Conservation (phyloP, 768 basidiomycete species). For the Lactifluus hygrophoroides region DNA sequence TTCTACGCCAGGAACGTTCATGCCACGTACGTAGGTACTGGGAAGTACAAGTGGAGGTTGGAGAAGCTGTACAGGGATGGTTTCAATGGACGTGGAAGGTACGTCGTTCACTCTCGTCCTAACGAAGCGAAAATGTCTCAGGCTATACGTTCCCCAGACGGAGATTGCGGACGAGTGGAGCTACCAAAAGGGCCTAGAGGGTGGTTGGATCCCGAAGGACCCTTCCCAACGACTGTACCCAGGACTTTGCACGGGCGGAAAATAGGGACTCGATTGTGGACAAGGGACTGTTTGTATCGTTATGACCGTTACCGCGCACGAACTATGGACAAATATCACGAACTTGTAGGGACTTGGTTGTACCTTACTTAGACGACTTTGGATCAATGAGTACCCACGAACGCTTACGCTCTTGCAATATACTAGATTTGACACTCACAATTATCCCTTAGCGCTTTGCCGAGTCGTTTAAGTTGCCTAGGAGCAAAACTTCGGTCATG, state of each 20-base stretch:
- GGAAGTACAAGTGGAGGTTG: constrained; percentile 71
- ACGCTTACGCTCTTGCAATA: background rate
- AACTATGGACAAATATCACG: too few species aligned
- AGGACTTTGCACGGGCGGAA: constrained; percentile 38
- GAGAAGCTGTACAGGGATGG: constrained; percentile 66
- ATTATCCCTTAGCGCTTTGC: too few species aligned
- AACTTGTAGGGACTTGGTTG: background rate
- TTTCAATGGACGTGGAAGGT: constrained; percentile 78
- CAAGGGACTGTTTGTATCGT: background rate
- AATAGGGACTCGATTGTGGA: background rate
- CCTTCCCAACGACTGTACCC: constrained; percentile 60
- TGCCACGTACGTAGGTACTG: constrained; percentile 44
- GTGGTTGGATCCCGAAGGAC: constrained; percentile 71
- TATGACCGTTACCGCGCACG: background rate
- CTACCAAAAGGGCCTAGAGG: constrained; percentile 62
- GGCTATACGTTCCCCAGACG: constrained; percentile 30
- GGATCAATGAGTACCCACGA: background rate
- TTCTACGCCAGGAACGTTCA: background rate
- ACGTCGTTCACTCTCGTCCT: constrained; percentile 13
- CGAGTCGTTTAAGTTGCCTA: background rate
- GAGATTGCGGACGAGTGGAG: constrained; percentile 72
- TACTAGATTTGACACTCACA: too few species aligned
- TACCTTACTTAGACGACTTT: background rate
- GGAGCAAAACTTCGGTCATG: too few species aligned
- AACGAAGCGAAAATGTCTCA: background rate